Conservation (phyloP, 352 stramenopile genomes). For the Aphanomyces stellatus region DNA sequence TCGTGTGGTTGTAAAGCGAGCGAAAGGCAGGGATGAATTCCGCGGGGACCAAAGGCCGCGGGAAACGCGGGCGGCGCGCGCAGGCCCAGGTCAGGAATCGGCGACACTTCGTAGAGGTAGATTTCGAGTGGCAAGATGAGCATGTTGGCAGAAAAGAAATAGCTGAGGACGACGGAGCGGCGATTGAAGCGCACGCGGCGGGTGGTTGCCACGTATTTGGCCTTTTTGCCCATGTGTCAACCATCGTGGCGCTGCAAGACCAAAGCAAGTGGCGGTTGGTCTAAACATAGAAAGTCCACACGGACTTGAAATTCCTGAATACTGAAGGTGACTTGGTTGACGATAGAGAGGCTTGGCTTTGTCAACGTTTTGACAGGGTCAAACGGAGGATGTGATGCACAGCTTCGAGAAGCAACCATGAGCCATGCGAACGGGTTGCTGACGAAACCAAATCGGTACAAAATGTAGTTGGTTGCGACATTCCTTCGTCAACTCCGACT, state of each 20-base stretch:
- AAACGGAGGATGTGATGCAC: too few species aligned
- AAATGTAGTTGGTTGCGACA: too few species aligned
- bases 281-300: neutral
- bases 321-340: too few species aligned
- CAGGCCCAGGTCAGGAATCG: neutral
- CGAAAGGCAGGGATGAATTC: neutral
- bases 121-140: neutral
- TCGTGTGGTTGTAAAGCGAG: neutral
- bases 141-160: neutral
- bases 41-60: neutral
- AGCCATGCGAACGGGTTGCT: too few species aligned
- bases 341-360: too few species aligned
- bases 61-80: neutral
- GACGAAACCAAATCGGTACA: too few species aligned
- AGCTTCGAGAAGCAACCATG: too few species aligned
- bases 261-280: neutral
- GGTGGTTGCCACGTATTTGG: neutral
- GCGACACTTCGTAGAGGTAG: neutral
- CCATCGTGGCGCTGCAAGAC: neutral
- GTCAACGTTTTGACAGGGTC: too few species aligned
- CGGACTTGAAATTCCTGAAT: too few species aligned
- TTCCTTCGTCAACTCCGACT: too few species aligned
- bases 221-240: too few species aligned
- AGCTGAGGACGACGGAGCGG: neutral
- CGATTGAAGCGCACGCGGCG: neutral